phyloP scores from a whole-genome alignment of 108 stramenopile genomes.

The Skeletonema potamos region DNA sequence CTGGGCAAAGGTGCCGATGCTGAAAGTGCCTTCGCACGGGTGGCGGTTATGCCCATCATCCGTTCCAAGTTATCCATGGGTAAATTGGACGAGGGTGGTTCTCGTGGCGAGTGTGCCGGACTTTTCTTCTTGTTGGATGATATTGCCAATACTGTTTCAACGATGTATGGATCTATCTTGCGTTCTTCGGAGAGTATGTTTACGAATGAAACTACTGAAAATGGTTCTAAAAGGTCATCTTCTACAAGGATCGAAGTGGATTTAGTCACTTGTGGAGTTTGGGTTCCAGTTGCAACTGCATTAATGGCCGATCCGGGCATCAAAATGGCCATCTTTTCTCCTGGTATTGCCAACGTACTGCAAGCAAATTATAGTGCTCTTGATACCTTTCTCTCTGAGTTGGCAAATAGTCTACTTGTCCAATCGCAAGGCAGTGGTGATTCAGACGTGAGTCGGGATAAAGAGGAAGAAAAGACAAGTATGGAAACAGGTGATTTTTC shows the following conservation, averaged over 20 bases:
- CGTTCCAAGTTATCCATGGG: conserved; percentile 86
- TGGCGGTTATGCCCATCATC: conserved; percentile 87
- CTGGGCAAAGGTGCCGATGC: conserved; percentile 75
- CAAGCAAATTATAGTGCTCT: conserved; percentile 82
- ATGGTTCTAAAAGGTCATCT: neutral
- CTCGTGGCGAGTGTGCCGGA: conserved; percentile 89
- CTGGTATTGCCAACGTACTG: conserved; percentile 86
- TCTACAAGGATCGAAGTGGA: conserved; percentile 60
- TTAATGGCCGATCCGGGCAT: conserved; percentile 87
- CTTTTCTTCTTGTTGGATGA: conserved; percentile 73
- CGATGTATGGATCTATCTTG: conserved; percentile 66
- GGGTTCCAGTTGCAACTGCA: conserved; percentile 87
- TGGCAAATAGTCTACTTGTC: conserved; percentile 61
- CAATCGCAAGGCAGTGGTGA: neutral
- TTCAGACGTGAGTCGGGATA: neutral
- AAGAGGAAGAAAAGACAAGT: conserved; percentile 10
- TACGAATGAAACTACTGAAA: neutral
- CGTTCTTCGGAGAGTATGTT: conserved; percentile 75
- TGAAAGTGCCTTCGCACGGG: conserved; percentile 82
- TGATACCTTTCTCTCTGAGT: conserved; percentile 71
- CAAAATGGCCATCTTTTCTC: conserved; percentile 89
- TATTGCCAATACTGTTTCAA: conserved; percentile 54
- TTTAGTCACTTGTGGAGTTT: conserved; percentile 83
- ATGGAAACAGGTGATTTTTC: conserved; percentile 38
- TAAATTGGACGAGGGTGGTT: conserved; percentile 82